Evolutionary conservation across 2,329 filamentous ascomycete species (phyloP).

Genomic region (Neospermospora avenae): DNA sequence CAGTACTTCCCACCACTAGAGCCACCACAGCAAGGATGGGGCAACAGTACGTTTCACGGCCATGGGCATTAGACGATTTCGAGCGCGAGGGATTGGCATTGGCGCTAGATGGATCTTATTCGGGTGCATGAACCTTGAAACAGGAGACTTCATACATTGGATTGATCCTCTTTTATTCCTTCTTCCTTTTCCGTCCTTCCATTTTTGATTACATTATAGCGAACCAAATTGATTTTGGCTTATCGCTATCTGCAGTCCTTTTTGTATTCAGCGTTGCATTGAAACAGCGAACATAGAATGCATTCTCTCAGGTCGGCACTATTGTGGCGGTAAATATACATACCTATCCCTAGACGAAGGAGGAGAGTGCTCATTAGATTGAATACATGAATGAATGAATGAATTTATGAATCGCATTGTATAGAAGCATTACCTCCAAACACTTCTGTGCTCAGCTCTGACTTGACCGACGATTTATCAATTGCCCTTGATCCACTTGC

Average conservation of each 20-base stretch:
- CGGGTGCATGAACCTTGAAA: not conserved
- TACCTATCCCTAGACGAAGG: not conserved
- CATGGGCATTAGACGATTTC: conserved; percentile 12
- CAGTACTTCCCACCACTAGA: conserved; percentile 16
- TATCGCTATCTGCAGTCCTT: not conserved
- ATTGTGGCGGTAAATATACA: not conserved
- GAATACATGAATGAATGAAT: not conserved
- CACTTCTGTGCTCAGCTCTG: not conserved
- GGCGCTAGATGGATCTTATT: not conserved
- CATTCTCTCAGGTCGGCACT: not conserved
- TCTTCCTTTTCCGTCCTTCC: not conserved
- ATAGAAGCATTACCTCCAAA: not conserved
- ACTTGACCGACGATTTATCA: too few species aligned
- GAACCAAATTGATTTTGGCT: not conserved
- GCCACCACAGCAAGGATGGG: conserved; percentile 18
- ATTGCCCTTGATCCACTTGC: too few species aligned
- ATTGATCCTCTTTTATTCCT: not conserved
- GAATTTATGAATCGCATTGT: not conserved
- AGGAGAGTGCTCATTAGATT: conserved; percentile 1
- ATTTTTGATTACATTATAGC: not conserved
- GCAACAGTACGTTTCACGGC: conserved; percentile 18
- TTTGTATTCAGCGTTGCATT: not conserved
- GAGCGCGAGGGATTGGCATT: not conserved
- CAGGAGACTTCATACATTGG: too few species aligned
- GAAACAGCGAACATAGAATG: not conserved